Evolutionary conservation across 2,329 filamentous ascomycete genomes (phyloP), one percentile per base, ranked within the genome.

Genomic region (Tolypocladium ophioglossoides): DNA sequence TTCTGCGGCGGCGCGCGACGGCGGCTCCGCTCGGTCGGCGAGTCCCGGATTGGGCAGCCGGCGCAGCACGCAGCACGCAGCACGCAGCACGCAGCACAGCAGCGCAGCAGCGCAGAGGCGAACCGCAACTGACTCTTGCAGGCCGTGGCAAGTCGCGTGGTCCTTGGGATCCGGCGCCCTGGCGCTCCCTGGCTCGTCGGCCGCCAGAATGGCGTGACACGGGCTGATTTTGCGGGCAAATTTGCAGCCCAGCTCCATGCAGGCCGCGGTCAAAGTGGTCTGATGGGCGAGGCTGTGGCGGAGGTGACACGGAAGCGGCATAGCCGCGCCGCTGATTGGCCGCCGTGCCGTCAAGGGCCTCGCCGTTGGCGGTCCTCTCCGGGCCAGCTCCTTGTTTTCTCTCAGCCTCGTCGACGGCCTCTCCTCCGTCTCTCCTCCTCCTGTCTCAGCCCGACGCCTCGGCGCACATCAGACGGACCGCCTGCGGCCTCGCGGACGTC

Each of bases 221-320:
- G 53, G 50, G 50, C 50, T 50, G 41, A 35, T 34, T 50, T 30
- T 34, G 35, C 49, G n/a, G 51, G 51, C 52, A 56, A 56, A 53
- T 44, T 52, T 44, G 32, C 53, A 52, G 35, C 39, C 49, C 46
- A 55, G 38, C 54, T 48, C 54, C 58, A 58, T 56, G 57, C 55
- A 57, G 30, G 18, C 44, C 54, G 51, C 52, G 57, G 51, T 30
- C 58, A 59, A 67, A 62, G 69, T 70, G 68, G 68, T 70, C 70
- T 70, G 68, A 70, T 70, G 61, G 53, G 55, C 68, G 58, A 70
- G 68, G 68, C 68, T 70, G 62, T 55, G 58, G 62, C n/a, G 37
- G 35, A 30, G 30, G 7, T 9, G 24, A 12, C 32, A 7, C 48
- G 46, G 34, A 47, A 27, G 47, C 34, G 54, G 34, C 8, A 35